Conservation (phyloP, 2,329 filamentous ascomycete genomes). For the Aspergillus ochraceus region DNA sequence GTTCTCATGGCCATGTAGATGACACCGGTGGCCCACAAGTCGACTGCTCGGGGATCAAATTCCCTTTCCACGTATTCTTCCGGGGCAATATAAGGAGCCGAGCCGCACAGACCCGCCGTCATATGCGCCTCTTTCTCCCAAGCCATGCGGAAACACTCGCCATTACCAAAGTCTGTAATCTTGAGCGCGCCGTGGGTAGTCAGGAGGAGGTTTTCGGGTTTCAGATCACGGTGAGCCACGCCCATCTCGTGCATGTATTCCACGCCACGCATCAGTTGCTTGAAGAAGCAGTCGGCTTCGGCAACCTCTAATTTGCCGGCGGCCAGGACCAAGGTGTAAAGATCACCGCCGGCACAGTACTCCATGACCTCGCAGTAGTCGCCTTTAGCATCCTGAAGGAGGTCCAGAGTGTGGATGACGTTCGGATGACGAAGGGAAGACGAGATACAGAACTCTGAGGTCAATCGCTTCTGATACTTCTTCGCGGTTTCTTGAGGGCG, state of each 20-base stretch:
- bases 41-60: constrained; percentile 95
- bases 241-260: constrained; percentile 99
- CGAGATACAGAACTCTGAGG: constrained; percentile 97
- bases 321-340: constrained; percentile 89
- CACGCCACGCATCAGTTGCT: constrained; percentile 97
- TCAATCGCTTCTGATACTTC: constrained; percentile 96
- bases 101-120: constrained; percentile 95
- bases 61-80: constrained; percentile 95
- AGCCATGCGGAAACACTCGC: constrained; percentile 98
- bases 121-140: constrained; percentile 99
- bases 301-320: constrained; percentile 84
- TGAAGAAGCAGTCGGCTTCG: constrained; percentile 98
- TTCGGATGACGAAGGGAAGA: constrained; percentile 96
- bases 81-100: constrained; percentile 93
- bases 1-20: constrained; percentile 99
- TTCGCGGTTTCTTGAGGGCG: constrained; percentile 92
- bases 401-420: constrained; percentile 94
- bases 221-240: constrained; percentile 92
- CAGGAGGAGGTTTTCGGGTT: constrained; percentile 92
- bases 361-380: constrained; percentile 99
- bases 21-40: constrained; percentile 96
- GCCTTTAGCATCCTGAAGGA: constrained; percentile 93
- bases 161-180: constrained; percentile 98
- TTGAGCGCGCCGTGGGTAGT: constrained; percentile 92
- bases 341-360: constrained; percentile 92